phyloP scores from a whole-genome alignment of 768 basidiomycete genomes.

The Macrocybe gigantea region DNA sequence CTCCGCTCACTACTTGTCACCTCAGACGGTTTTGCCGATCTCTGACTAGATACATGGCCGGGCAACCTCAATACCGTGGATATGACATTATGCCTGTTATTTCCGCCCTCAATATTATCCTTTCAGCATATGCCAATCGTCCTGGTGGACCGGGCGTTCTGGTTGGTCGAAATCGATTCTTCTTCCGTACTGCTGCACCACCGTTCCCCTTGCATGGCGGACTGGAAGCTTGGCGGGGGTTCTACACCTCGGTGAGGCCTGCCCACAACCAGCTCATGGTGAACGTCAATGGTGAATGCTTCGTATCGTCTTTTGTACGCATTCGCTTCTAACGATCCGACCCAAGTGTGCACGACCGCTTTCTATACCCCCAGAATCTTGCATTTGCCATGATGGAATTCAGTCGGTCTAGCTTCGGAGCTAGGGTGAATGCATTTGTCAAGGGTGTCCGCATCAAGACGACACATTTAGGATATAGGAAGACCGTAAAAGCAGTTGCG shows the following conservation, averaged over 20 bases:
- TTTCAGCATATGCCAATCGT: constrained; percentile 49
- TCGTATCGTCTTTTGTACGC: constrained; percentile 2
- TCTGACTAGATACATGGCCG: constrained; percentile 46
- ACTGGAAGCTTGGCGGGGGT: constrained; percentile 52
- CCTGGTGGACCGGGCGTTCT: constrained; percentile 53
- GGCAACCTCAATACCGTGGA: constrained; percentile 45
- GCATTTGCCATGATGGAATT: constrained; percentile 58
- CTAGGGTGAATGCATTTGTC: constrained; percentile 54
- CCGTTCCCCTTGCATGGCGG: constrained; percentile 49
- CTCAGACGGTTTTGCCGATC: constrained; percentile 8
- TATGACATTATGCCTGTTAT: constrained; percentile 55
- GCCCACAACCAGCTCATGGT: constrained; percentile 54
- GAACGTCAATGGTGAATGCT: constrained; percentile 52
- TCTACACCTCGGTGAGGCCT: constrained; percentile 56
- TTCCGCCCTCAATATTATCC: constrained; percentile 59
- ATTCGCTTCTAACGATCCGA: neutral
- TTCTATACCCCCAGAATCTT: constrained; percentile 61
- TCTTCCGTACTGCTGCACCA: constrained; percentile 36
- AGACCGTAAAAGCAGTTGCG: constrained; percentile 57
- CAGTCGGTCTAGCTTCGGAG: constrained; percentile 48
- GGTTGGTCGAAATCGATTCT: constrained; percentile 62
- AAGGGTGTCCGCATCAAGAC: constrained; percentile 62
- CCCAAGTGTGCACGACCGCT: constrained; percentile 49
- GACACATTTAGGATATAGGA: constrained; percentile 68
- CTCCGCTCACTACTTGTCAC: constrained; percentile 10